A percentile compares a stretch with the other conserved stretches of the same genome.
Conservation (phyloP, 2,329 filamentous ascomycete genomes). For the Rutstroemia sp. region DNA sequence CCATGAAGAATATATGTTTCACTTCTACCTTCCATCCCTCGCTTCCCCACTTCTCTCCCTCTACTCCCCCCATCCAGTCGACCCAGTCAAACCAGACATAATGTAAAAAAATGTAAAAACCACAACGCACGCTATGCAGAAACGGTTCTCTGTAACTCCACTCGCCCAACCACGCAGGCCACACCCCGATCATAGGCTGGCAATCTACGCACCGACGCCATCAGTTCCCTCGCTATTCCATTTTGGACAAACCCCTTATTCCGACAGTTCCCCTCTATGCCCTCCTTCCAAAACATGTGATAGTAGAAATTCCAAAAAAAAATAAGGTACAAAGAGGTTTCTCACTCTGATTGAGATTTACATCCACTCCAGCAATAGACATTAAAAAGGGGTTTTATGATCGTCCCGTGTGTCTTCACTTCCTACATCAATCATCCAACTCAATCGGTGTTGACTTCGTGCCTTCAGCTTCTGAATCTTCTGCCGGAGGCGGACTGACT, state of each 20-base stretch:
- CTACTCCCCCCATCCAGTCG: neutral
- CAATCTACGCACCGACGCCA: neutral
- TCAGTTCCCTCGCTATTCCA: neutral
- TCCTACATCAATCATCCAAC: constrained; percentile 21
- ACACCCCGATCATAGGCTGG: too few relatives aligned
- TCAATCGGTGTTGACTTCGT: constrained; percentile 21
- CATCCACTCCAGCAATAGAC: constrained; percentile 9
- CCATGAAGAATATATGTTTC: too few relatives aligned
- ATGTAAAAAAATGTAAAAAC: too few relatives aligned
- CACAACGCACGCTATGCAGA: too few relatives aligned
- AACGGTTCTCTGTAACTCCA: too few relatives aligned
- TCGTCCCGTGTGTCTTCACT: constrained; percentile 4
- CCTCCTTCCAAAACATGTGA: neutral
- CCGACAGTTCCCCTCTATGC: neutral
- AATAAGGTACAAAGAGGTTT: constrained; percentile 5
- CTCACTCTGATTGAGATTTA: neutral
- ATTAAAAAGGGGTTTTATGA: constrained; percentile 12
- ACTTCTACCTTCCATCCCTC: neutral
- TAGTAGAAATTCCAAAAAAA: neutral
- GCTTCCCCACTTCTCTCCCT: neutral
- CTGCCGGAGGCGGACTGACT: constrained; percentile 28
- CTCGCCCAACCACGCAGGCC: too few relatives aligned
- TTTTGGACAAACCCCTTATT: neutral
- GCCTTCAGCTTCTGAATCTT: constrained; percentile 15
- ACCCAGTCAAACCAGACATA: too few relatives aligned